phyloP scores from a whole-genome alignment of 805 yeast genomes.

The Candida bentonensis region DNA sequence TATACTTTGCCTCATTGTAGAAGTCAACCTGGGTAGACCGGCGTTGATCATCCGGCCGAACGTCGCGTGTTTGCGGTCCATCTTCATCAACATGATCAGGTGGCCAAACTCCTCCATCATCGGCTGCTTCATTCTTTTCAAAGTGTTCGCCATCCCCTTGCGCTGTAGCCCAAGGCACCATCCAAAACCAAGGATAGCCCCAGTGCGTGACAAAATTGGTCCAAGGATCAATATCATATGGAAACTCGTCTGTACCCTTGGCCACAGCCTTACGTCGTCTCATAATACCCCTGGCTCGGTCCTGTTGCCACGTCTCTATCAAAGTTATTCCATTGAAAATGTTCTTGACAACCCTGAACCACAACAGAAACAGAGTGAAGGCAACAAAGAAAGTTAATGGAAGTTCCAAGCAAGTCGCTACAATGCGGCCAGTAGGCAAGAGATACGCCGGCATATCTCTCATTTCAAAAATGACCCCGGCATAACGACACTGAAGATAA shows the following conservation, averaged over 20 bases:
- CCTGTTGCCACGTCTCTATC: conserved; percentile 81
- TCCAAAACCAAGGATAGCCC: conserved; percentile 52
- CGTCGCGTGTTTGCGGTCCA: background rate
- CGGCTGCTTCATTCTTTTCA: conserved; percentile 36
- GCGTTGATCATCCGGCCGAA: background rate
- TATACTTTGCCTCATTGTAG: conserved; percentile 38
- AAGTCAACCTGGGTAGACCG: conserved; percentile 8
- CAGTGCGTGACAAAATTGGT: conserved; percentile 35
- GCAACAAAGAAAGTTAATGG: conserved; percentile 46
- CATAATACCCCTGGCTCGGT: conserved; percentile 56
- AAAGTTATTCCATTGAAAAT: conserved; percentile 58
- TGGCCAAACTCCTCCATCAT: conserved; percentile 68
- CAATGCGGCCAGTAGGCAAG: conserved; percentile 36
- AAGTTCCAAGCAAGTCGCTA: conserved; percentile 39
- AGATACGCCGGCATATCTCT: conserved; percentile 26
- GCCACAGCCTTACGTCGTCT: conserved; percentile 13
- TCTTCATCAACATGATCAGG: conserved; percentile 34
- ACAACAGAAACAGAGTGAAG: conserved; percentile 40
- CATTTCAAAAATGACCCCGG: background rate
- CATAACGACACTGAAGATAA: background rate
- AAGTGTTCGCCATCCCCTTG: conserved; percentile 43
- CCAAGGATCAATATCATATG: conserved; percentile 57
- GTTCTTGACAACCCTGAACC: conserved; percentile 43
- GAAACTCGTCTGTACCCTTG: conserved; percentile 35
- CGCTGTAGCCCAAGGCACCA: conserved; percentile 57